A percentile compares a stretch with the other conserved stretches of the same genome.
phyloP scores from a whole-genome alignment of 805 yeast species.

The Myxozyma lipomycoides region DNA sequence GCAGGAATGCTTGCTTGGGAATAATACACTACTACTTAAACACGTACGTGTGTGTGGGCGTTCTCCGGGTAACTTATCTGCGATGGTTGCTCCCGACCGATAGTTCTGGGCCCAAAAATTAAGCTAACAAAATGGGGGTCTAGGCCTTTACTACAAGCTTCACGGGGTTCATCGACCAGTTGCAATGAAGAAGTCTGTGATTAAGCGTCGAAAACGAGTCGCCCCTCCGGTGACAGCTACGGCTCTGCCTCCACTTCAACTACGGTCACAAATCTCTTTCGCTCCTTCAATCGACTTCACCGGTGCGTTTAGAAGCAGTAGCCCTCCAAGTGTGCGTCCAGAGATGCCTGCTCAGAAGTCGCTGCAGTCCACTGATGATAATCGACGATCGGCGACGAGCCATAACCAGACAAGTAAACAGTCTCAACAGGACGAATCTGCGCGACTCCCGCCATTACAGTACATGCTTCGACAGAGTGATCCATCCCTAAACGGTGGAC shows the following conservation, averaged over 20 bases:
- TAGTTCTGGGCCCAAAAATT: too few relatives aligned
- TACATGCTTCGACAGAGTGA: conserved; percentile 6
- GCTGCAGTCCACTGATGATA: conserved; percentile 3
- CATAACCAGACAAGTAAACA: too few relatives aligned
- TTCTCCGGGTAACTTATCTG: too few relatives aligned
- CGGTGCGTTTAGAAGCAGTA: conserved; percentile 34
- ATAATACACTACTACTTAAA: too few relatives aligned
- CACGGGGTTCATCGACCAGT: conserved; percentile 78
- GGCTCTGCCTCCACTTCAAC: conserved; percentile 18
- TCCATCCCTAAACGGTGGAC: neutral
- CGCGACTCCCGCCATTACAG: conserved; percentile 20
- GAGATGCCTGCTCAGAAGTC: conserved; percentile 16
- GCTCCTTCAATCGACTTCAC: conserved; percentile 40
- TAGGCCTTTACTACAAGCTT: conserved; percentile 57
- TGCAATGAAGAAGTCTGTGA: conserved; percentile 65
- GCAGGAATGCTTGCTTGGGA: too few relatives aligned
- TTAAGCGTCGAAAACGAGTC: conserved; percentile 65
- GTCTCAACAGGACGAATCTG: conserved; percentile 2
- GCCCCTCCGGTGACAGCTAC: conserved; percentile 27
- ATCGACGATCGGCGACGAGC: too few relatives aligned
- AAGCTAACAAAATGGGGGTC: conserved; percentile 3
- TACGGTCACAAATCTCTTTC: neutral
- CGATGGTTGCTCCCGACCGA: neutral
- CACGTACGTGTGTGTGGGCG: too few relatives aligned
- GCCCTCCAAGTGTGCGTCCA: conserved; percentile 13